Base-by-base conservation (phyloP, 164 flowering plant species). In the Berberis thunbergii region DNA sequence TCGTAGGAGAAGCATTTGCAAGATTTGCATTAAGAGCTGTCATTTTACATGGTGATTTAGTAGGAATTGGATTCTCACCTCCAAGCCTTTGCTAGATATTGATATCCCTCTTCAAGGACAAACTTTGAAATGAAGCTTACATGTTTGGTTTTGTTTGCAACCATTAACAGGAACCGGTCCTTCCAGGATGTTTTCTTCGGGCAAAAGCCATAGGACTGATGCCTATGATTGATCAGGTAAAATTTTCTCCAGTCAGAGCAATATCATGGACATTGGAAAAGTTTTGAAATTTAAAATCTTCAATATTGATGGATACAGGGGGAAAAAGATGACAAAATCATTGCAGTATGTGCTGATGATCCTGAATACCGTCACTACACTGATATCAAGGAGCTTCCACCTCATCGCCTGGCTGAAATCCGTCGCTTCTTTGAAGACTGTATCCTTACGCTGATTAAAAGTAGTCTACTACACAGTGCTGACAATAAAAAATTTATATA, bases 171-270 rank as follows among this genome's bases (percentile, higher is more conserved):
- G 94, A 87, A 64, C 94, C 94, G 41, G 81, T 87, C 74, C 83
- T 82, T 65, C 87, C 94, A 0, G 94, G 94, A 59, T 85, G 94
- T 78, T 87, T 85, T 73, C 88, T 87, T 52, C 84, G 94, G 52
- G 90, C 94, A 56, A 87, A 85, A 75, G 90, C 94, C 41, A 84
- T 87, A 10, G 90, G 94, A 13, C 83, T 87, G 50, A 87, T 87
- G 94, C 94, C 94, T 70, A 87, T 87, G 94, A 87, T 87, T 69
- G 94, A 87, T 72, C 94, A 87, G 83, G 89, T 80, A 71, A 13
- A 10, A 13, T 49, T 64, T 57, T 45, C 7, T 4, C 12, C 26
- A 9, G 40, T 56, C 54, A 7, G 41, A 7, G 41, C 1, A 10
- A 4, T 45, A 13, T 56, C 45, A 58, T 68, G 41, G 9, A 44